These are phyloP conservation scores for Entamoeba nuttalli DNA, from an alignment of 208 protist genomes.

Conservation along the genomic window DNA sequence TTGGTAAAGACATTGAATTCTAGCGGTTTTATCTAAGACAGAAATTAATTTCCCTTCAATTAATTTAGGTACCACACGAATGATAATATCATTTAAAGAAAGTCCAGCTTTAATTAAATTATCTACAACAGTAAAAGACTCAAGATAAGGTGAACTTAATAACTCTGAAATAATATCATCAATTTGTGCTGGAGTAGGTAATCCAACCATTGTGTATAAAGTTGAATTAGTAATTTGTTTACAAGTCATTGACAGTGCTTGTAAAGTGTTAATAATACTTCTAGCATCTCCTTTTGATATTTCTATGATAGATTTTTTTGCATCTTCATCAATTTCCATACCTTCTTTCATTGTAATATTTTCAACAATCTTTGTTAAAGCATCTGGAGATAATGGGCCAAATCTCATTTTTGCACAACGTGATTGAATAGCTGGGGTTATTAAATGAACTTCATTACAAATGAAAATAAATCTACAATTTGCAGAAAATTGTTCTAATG, in stretches of 20 bases:
- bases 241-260: neutral
- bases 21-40: neutral
- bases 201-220: neutral
- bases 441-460: conserved; percentile 93
- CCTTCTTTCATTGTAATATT: neutral
- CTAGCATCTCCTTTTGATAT: neutral
- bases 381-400: conserved; percentile 27
- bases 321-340: neutral
- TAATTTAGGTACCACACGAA: neutral
- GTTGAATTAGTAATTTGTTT: neutral
- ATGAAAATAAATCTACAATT: conserved; percentile 95
- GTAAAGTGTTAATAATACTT: neutral
- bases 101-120: neutral
- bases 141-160: neutral
- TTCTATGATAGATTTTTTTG: neutral
- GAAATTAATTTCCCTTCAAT: neutral
- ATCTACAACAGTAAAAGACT: neutral
- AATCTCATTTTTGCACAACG: conserved; percentile 99
- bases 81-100: neutral
- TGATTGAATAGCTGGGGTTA: conserved; percentile 94
- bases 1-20: neutral
- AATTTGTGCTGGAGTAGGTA: neutral
- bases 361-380: neutral
- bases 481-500: conserved; percentile 85
- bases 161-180: neutral